Conservation (phyloP, 2,329 filamentous ascomycete genomes). For the Pezicula radicicola region DNA sequence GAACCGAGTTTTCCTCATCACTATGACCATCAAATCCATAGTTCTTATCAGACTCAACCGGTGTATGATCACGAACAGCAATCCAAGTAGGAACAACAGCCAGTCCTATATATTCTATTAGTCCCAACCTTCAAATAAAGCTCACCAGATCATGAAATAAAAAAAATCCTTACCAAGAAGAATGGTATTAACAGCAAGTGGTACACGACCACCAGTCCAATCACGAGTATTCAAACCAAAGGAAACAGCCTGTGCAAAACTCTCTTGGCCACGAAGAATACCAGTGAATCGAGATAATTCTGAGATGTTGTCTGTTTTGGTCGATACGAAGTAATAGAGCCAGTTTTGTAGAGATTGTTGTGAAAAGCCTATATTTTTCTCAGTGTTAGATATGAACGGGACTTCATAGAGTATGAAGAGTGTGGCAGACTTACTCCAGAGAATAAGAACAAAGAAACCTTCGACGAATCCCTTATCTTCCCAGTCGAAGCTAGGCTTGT, state of each 20-base stretch:
- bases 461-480: slow-evolving; percentile 55
- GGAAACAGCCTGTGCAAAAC: slow-evolving; percentile 39
- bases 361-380: slow-evolving; percentile 35
- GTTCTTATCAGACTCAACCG: slow-evolving; percentile 6
- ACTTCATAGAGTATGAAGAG: not conserved
- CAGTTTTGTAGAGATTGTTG: slow-evolving; percentile 52
- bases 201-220: slow-evolving; percentile 39
- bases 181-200: slow-evolving; percentile 34
- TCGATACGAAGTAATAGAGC: slow-evolving; percentile 53
- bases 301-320: slow-evolving; percentile 53
- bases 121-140: not conserved
- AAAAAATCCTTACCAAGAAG: not conserved
- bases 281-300: slow-evolving; percentile 41
- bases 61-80: slow-evolving; percentile 5
- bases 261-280: slow-evolving; percentile 41
- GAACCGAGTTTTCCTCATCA: slow-evolving; percentile 4
- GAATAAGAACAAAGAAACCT: slow-evolving; percentile 63
- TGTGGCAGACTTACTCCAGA: slow-evolving; percentile 37
- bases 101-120: not conserved
- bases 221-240: slow-evolving; percentile 39
- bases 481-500: slow-evolving; percentile 64
- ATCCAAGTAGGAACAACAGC: slow-evolving; percentile 9
- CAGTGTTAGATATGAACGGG: not conserved
- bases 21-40: not conserved
- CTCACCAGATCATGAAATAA: not conserved